Evolutionary conservation across 495 filamentous ascomycete genomes (phyloP), one percentile per base, ranked within the genome.

Genomic region (Tetracladium setigerum): DNA sequence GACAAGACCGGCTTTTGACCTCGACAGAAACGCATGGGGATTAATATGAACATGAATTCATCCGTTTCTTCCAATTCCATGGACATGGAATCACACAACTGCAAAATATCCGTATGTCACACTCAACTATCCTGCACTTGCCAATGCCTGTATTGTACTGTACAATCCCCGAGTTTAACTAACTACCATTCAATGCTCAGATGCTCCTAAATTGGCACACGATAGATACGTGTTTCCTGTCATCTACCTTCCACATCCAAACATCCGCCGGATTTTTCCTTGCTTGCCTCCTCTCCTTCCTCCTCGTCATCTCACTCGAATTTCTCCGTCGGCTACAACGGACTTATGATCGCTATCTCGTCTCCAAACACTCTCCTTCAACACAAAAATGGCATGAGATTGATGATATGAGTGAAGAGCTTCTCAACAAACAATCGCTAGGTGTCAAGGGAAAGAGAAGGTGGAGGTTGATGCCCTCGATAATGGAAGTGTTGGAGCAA

Each of bases 171-270:
- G 22, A 27, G 22, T 27, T 27, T 7, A 27, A 27, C 22, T 27
- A 27, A 27, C 22, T 3, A 27, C 7, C 17, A 22, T 7, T 5
- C 17, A 18, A 13, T 30, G 3, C 41, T 9, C 17, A 50, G 47
- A 55, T 50, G 43, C 47, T 55, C 2, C 30, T 54, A 12, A 46
- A 54, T 30, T 49, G 46, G 51, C 34, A 44, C 19, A 54, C 51
- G 5, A 45, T 54, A 36, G 46, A 54, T 36, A 22, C 46, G 16
- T 54, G 51, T 27, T 54, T 54, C 35, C 36, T 54, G 0, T 27
- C 40, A 12, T 41, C 46, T 6, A n/a, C 35, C 17, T 49, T 54
- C 36, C 41, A 45, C 17, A 47, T 55, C 15, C 46, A 38, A 14
- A 39, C 52, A 33, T 18, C 41, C 9, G 46, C 47, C 27, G 36